A percentile compares a stretch with the other conserved stretches of the same genome.
Evolutionary conservation across 2,329 filamentous ascomycete species (phyloP).

Genomic region (Septoria petroselini): DNA sequence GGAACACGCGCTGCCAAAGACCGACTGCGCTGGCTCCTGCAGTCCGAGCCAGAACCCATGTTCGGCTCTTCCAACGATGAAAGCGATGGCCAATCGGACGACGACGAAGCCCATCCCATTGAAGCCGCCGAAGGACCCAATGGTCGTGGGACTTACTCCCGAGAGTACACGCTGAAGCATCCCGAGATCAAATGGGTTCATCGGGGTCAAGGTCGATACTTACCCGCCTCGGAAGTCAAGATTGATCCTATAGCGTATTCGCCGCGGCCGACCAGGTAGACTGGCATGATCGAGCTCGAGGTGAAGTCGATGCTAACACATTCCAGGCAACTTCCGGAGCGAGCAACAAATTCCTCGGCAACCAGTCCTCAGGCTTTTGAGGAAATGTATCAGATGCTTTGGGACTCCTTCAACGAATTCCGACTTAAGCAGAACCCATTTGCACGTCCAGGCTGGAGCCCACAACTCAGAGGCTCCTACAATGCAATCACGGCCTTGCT

Average conservation of each 20-base stretch:
- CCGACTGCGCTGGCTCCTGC: constrained; percentile 16
- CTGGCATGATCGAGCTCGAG: background rate
- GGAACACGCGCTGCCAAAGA: constrained; percentile 15
- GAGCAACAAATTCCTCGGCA: constrained; percentile 12
- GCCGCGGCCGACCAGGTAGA: constrained; percentile 23
- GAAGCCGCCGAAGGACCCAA: constrained; percentile 30
- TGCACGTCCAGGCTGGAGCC: constrained; percentile 23
- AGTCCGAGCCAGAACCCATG: constrained; percentile 14
- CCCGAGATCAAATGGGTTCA: constrained; percentile 37
- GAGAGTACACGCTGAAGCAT: constrained; percentile 32
- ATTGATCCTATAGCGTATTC: constrained; percentile 10
- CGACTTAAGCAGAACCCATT: constrained; percentile 21
- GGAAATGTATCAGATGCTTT: constrained; percentile 17
- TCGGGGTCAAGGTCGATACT: constrained; percentile 37
- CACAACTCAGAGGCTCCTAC: constrained; percentile 21
- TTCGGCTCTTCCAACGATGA: constrained; percentile 9
- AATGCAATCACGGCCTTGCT: constrained; percentile 19
- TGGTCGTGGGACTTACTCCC: constrained; percentile 35
- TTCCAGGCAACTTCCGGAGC: constrained; percentile 18
- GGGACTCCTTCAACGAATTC: constrained; percentile 19
- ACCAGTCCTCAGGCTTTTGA: constrained; percentile 17
- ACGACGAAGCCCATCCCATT: background rate
- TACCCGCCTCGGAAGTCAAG: constrained; percentile 29
- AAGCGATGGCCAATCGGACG: background rate
- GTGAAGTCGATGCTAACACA: constrained; percentile 6